phyloP scores from a whole-genome alignment of 176 grass and related monocot genomes.

The Saccharum officinarum region DNA sequence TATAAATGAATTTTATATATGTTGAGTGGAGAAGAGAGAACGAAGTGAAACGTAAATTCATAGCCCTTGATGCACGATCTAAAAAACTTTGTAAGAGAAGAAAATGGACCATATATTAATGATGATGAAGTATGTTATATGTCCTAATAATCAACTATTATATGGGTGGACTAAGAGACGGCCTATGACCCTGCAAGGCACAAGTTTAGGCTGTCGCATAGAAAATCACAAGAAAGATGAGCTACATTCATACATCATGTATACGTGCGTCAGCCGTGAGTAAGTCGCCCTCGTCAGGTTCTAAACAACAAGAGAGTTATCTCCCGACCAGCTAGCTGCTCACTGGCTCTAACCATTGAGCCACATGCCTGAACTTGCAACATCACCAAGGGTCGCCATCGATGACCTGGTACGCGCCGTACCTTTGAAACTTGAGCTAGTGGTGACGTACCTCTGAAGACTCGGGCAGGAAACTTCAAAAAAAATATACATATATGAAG shows the following conservation, averaged over 20 bases:
- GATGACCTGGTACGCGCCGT: not conserved
- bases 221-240: not conserved
- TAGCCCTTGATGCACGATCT: not conserved
- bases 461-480: not conserved
- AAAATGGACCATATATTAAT: not conserved
- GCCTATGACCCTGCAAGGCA: not conserved
- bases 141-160: not conserved
- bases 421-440: not conserved
- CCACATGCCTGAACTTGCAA: not conserved
- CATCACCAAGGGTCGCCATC: not conserved
- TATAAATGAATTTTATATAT: too few species aligned
- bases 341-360: not conserved
- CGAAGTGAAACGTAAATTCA: too few species aligned
- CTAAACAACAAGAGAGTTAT: not conserved
- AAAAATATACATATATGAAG: not conserved
- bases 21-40: too few species aligned
- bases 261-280: not conserved
- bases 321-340: not conserved
- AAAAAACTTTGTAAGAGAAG: not conserved
- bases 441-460: not conserved
- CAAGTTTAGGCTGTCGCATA: not conserved
- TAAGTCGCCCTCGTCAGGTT: not conserved
- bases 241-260: not conserved
- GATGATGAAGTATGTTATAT: not conserved
- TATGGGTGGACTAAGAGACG: not conserved